These are phyloP conservation scores for Mycena galericulata DNA, from an alignment of 768 basidiomycete genomes.

Conservation along the genomic window DNA sequence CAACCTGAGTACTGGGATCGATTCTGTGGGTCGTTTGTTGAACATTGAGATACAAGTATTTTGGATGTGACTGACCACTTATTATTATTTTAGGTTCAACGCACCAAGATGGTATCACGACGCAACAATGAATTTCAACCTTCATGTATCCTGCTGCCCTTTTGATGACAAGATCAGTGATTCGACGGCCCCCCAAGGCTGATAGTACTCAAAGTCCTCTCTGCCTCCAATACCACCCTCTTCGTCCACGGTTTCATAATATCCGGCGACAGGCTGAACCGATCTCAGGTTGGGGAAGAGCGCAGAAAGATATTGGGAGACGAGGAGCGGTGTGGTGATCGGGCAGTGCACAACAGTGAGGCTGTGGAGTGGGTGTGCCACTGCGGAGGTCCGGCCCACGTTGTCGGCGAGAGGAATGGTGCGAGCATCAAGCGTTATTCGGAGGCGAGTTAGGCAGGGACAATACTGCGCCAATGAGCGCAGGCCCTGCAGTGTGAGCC, in stretches of 20 bases:
- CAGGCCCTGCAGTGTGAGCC: neutral
- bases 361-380: neutral
- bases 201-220: neutral
- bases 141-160: too few relatives aligned
- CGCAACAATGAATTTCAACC: too few relatives aligned
- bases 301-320: conserved; percentile 3
- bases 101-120: too few relatives aligned
- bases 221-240: neutral
- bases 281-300: conserved; percentile 6
- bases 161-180: too few relatives aligned
- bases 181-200: neutral
- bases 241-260: neutral
- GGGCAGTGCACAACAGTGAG: neutral
- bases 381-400: neutral
- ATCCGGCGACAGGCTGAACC: neutral
- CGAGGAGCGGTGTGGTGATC: neutral
- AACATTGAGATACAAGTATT: too few relatives aligned
- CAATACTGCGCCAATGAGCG: neutral
- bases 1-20: too few relatives aligned
- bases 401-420: neutral
- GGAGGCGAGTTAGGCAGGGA: neutral
- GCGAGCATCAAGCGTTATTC: neutral
- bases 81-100: too few relatives aligned
- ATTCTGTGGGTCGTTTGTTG: too few relatives aligned
- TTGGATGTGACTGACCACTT: too few relatives aligned